A percentile compares a stretch with the other conserved stretches of the same genome.
phyloP scores from a whole-genome alignment of 495 filamentous ascomycete genomes.

The Penicillium waksmanii region DNA sequence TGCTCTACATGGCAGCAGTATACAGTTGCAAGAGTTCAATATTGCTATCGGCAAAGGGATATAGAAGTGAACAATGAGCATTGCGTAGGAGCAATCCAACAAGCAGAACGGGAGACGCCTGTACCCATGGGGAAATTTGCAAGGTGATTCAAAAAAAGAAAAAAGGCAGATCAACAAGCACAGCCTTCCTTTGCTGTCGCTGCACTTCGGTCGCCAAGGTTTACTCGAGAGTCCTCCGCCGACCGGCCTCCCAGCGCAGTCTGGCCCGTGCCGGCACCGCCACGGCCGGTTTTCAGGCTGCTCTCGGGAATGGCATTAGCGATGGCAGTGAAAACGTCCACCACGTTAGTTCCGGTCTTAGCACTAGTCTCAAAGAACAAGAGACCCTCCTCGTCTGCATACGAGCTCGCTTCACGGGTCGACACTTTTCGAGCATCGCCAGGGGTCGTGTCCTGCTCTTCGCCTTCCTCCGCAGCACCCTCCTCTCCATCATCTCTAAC shows the following conservation, averaged over 20 bases:
- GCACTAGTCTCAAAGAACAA: slow-evolving; percentile 98
- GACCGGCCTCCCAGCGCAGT: slow-evolving; percentile 43
- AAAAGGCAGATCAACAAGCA: slow-evolving; percentile 67
- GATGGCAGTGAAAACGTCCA: slow-evolving; percentile 97
- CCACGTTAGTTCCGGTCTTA: slow-evolving; percentile 91
- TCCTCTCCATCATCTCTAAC: slow-evolving; percentile 40
- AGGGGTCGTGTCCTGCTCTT: slow-evolving; percentile 62
- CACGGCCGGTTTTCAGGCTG: slow-evolving; percentile 84
- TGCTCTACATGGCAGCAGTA: not conserved
- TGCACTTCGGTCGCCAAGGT: slow-evolving; percentile 45
- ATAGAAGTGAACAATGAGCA: slow-evolving; percentile 12
- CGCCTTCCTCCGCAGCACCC: slow-evolving; percentile 52
- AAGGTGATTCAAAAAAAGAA: slow-evolving; percentile 5
- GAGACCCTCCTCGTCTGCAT: slow-evolving; percentile 91
- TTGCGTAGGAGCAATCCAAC: slow-evolving; percentile 17
- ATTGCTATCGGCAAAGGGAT: slow-evolving; percentile 11
- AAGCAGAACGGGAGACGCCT: slow-evolving; percentile 26
- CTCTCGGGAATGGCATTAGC: slow-evolving; percentile 97
- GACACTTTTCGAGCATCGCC: slow-evolving; percentile 84
- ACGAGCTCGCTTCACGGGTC: slow-evolving; percentile 84
- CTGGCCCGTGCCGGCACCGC: slow-evolving; percentile 60
- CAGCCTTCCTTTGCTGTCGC: slow-evolving; percentile 85
- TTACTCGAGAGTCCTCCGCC: slow-evolving; percentile 48
- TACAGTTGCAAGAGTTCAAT: slow-evolving; percentile 1
- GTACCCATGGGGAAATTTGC: slow-evolving; percentile 25